These are phyloP conservation scores for Pestalotiopsis sp. DNA, from an alignment of 2,329 filamentous ascomycete species.

Conservation along the genomic window DNA sequence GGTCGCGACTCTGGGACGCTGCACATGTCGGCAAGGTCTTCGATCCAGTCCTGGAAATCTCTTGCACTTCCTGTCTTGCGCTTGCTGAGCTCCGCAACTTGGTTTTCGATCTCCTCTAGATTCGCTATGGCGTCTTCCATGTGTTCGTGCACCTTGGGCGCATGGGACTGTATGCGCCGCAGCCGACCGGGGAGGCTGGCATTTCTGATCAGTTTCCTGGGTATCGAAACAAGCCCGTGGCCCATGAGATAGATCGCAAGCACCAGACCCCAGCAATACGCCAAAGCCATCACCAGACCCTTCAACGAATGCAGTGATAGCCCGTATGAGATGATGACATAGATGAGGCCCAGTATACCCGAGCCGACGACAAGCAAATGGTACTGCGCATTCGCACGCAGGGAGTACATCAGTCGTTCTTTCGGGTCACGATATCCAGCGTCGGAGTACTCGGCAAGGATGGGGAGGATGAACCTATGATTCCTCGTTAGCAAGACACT, in stretches of 20 bases:
- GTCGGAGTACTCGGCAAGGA: constrained; percentile 93
- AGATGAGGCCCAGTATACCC: constrained; percentile 73
- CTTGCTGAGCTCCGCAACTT: constrained; percentile 77
- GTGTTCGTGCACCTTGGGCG: constrained; percentile 82
- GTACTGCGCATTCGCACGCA: constrained; percentile 86
- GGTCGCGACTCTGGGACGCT: constrained; percentile 66
- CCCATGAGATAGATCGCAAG: constrained; percentile 98
- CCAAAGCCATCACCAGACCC: constrained; percentile 85
- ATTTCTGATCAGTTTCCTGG: constrained; percentile 77
- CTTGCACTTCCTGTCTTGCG: constrained; percentile 78
- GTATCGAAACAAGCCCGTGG: constrained; percentile 91
- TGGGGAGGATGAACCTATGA: constrained; percentile 80
- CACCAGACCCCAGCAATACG: constrained; percentile 90
- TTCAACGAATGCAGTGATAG: constrained; percentile 76
- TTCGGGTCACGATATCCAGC: constrained; percentile 88
- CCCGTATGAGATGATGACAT: constrained; percentile 80
- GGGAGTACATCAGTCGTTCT: constrained; percentile 79
- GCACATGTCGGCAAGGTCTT: constrained; percentile 82
- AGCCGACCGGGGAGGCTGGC: constrained; percentile 76
- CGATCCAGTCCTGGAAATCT: constrained; percentile 91
- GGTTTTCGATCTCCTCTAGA: constrained; percentile 79
- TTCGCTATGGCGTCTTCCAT: constrained; percentile 82
- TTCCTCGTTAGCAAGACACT: background rate
- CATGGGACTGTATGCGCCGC: constrained; percentile 74
- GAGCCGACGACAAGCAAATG: constrained; percentile 78